These are phyloP conservation scores for Spinacia oleracea DNA, from an alignment of 179 eudicot genomes.

Conservation along the genomic window DNA sequence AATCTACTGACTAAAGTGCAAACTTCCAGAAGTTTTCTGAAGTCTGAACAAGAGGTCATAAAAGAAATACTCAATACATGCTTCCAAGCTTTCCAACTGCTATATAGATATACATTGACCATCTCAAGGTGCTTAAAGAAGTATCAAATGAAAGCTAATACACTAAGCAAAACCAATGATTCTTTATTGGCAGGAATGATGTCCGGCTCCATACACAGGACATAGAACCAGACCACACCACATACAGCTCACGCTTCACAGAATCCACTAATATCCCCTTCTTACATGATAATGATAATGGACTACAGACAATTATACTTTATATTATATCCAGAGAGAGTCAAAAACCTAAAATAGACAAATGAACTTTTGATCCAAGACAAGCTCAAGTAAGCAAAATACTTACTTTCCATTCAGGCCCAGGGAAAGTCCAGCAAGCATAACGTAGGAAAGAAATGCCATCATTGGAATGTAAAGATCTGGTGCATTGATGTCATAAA, in stretches of 20 bases:
- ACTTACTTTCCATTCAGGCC: constrained; percentile 88
- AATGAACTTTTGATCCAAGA: not conserved
- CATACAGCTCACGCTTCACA: not conserved
- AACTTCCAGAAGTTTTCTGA: not conserved
- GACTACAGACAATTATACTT: not conserved
- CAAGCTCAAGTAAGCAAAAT: constrained; percentile 8
- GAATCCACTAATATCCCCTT: not conserved
- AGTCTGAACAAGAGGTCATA: not conserved
- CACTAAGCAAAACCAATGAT: not conserved
- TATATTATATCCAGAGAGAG: not conserved
- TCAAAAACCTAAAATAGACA: not conserved
- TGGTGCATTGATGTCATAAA: constrained; percentile 90
- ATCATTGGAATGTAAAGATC: constrained; percentile 86
- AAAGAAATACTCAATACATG: not conserved
- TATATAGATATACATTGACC: not conserved
- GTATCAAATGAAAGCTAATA: not conserved
- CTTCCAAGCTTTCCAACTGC: not conserved
- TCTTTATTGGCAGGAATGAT: not conserved
- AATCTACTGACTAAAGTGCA: not conserved
- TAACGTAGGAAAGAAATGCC: constrained; percentile 82
- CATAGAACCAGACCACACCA: not conserved
- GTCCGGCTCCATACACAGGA: not conserved
- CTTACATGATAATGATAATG: not conserved
- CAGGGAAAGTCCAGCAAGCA: constrained; percentile 75
- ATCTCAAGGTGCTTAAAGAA: not conserved